These are phyloP conservation scores for Lathyrus oleraceus DNA, from an alignment of 306 rosid genomes.

Conservation along the genomic window DNA sequence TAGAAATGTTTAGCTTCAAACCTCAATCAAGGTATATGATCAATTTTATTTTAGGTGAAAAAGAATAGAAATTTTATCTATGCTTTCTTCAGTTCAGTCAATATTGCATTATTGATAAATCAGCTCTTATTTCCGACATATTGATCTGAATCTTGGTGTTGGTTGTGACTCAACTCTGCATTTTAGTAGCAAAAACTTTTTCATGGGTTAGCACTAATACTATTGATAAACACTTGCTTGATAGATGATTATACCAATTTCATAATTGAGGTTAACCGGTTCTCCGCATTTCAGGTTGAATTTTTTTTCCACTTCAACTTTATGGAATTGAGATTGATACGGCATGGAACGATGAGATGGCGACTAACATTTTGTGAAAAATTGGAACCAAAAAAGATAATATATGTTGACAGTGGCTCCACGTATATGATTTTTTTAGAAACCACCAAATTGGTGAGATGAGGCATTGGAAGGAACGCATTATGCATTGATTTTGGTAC, in stretches of 20 bases:
- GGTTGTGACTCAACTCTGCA: background rate
- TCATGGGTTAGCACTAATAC: background rate
- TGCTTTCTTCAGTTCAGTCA: background rate
- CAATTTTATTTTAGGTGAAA: too few relatives aligned
- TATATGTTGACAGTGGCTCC: conserved; percentile 39
- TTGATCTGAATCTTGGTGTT: background rate
- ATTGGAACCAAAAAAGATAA: conserved; percentile 22
- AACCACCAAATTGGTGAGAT: conserved; percentile 35
- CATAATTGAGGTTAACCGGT: background rate
- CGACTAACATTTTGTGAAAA: conserved; percentile 39
- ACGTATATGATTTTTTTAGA: conserved; percentile 7
- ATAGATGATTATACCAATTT: background rate
- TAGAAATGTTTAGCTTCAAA: too few relatives aligned
- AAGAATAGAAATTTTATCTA: too few relatives aligned
- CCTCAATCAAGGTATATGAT: too few relatives aligned
- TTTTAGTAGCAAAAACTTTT: background rate
- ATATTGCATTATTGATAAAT: conserved; percentile 13
- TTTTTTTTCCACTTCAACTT: background rate
- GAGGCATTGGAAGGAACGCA: conserved; percentile 34
- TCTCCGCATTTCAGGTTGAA: background rate
- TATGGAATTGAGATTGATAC: conserved; percentile 18
- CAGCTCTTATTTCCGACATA: background rate
- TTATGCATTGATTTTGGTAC: conserved; percentile 34
- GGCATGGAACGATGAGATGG: conserved; percentile 21
- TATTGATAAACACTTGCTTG: background rate